phyloP scores from a whole-genome alignment of 192 early-diverging fungal species.

The Bifiguratus adelaidae region DNA sequence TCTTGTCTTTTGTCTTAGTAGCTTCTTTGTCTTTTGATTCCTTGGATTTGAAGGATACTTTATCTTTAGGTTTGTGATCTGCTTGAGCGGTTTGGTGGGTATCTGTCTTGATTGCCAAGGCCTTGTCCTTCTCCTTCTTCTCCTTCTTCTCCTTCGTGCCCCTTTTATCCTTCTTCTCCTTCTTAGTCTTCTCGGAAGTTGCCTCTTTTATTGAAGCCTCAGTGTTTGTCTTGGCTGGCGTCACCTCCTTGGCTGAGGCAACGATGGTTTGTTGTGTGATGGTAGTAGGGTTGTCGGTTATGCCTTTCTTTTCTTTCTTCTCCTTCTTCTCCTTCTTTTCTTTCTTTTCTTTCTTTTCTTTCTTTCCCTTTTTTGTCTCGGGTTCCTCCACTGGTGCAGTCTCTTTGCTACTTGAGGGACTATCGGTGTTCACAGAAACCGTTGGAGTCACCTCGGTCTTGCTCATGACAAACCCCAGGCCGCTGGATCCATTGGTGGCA shows the following conservation, averaged over 20 bases:
- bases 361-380: slow-evolving; percentile 2
- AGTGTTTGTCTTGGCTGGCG: too few species aligned
- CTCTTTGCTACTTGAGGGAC: background rate
- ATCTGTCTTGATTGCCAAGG: too few species aligned
- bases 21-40: background rate
- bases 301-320: background rate
- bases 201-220: background rate
- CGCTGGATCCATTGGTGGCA: background rate
- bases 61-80: background rate
- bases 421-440: background rate
- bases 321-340: background rate
- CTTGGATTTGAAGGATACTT: too few species aligned
- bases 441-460: too few species aligned
- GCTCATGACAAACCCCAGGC: too few species aligned
- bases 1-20: background rate
- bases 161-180: background rate
- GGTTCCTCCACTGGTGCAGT: background rate
- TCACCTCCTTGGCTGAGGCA: too few species aligned
- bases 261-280: too few species aligned
- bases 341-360: background rate
- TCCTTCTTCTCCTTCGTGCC: background rate
- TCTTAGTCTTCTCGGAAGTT: slow-evolving; percentile 1
- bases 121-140: slow-evolving; percentile 1
- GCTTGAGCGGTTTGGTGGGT: background rate
- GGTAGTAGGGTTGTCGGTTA: too few species aligned